Conservation (phyloP, 2,329 filamentous ascomycete species). For the Fusarium sterilihyphosum region DNA sequence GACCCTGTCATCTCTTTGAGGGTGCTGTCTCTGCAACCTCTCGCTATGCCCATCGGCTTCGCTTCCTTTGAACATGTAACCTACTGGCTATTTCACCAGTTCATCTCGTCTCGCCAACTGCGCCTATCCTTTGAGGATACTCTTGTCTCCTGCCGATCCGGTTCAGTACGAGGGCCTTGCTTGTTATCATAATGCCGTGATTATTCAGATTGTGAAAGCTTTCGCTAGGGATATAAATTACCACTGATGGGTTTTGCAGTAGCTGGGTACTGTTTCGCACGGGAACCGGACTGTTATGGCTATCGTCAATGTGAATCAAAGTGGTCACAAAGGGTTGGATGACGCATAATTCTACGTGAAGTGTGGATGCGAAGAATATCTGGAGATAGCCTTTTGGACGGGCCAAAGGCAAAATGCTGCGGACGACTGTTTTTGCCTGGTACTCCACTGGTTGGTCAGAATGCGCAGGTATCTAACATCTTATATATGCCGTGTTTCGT, state of each 20-base stretch:
- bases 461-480: background rate
- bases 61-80: background rate
- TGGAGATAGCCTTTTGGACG: background rate
- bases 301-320: background rate
- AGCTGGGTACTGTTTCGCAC: background rate
- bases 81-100: background rate
- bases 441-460: background rate
- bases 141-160: background rate
- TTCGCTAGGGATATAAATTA: background rate
- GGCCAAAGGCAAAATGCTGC: background rate
- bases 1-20: background rate
- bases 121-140: background rate
- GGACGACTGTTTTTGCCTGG: background rate
- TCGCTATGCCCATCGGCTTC: background rate
- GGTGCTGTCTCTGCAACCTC: background rate
- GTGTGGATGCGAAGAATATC: background rate
- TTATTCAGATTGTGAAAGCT: background rate
- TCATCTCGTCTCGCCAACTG: background rate
- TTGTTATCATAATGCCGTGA: background rate
- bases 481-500: background rate
- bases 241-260: background rate
- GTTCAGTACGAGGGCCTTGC: background rate
- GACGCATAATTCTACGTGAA: background rate
- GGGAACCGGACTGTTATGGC: background rate
- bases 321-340: background rate